Evolutionary conservation across 2,329 filamentous ascomycete species (phyloP).

Genomic region (Cryphonectria nitschkei): DNA sequence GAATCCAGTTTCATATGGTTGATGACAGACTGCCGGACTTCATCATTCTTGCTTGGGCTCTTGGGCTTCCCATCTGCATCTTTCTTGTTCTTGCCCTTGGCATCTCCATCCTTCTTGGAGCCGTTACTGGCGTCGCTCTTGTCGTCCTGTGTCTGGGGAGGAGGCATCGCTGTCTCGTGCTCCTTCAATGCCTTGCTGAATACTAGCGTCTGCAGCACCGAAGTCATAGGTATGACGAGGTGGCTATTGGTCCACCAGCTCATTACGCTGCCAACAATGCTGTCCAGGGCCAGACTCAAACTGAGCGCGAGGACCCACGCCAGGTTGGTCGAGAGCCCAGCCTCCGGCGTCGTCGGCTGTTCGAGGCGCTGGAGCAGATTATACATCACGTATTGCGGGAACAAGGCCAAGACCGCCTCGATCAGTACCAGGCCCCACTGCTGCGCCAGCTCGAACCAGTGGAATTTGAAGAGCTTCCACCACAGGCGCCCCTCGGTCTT

Average conservation of each 20-base stretch:
- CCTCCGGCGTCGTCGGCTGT: conserved; percentile 27
- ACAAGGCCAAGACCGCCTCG: conserved; percentile 37
- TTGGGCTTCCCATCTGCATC: conserved; percentile 15
- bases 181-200: conserved; percentile 42
- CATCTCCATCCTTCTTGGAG: conserved; percentile 24
- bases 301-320: conserved; percentile 40
- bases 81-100: conserved; percentile 10
- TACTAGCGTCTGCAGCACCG: conserved; percentile 40
- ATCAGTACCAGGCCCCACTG: conserved; percentile 40
- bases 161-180: conserved; percentile 38
- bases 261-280: conserved; percentile 37
- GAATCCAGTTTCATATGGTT: conserved; percentile 43
- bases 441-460: conserved; percentile 35
- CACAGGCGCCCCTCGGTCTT: conserved; percentile 35
- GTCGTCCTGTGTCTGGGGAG: conserved; percentile 21
- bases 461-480: conserved; percentile 39
- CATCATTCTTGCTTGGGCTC: conserved; percentile 31
- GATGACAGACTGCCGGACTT: conserved; percentile 40
- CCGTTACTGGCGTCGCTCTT: conserved; percentile 28
- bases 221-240: conserved; percentile 38
- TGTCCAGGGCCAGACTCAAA: conserved; percentile 38
- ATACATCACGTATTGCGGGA: conserved; percentile 42
- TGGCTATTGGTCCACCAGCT: conserved; percentile 41
- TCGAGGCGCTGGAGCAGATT: conserved; percentile 41
- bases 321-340: conserved; percentile 34